phyloP scores from a whole-genome alignment of 352 stramenopile genomes.

The Pythium scleroteichum region DNA sequence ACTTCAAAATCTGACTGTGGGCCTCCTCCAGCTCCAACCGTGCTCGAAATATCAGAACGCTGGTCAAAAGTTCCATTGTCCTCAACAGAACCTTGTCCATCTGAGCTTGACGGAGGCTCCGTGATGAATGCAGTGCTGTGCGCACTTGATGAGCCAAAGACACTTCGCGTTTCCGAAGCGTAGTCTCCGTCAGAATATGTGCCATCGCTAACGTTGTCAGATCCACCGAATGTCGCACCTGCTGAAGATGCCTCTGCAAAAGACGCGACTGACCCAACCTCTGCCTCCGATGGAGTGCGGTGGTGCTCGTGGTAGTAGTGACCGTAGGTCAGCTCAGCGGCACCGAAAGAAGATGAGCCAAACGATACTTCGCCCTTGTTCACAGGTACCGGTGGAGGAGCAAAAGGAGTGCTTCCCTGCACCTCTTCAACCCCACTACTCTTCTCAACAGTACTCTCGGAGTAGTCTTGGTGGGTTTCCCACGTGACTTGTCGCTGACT shows the following conservation, averaged over 20 bases:
- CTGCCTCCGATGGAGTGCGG: slow-evolving; percentile 25
- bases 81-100: slow-evolving; percentile 64
- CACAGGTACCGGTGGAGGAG: background rate
- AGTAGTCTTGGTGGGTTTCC: slow-evolving; percentile 9
- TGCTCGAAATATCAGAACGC: slow-evolving; percentile 30
- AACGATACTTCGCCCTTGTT: slow-evolving; percentile 26
- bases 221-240: slow-evolving; percentile 77
- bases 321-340: slow-evolving; percentile 27
- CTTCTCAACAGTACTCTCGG: background rate
- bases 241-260: slow-evolving; percentile 64
- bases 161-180: slow-evolving; percentile 68
- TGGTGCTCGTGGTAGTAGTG: slow-evolving; percentile 34
- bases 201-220: slow-evolving; percentile 64
- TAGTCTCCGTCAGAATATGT: slow-evolving; percentile 54
- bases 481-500: slow-evolving; percentile 19
- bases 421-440: background rate
- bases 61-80: slow-evolving; percentile 29
- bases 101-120: slow-evolving; percentile 73
- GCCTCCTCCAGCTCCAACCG: slow-evolving; percentile 29
- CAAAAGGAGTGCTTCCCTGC: background rate
- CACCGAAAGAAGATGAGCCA: slow-evolving; percentile 30
- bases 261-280: slow-evolving; percentile 55
- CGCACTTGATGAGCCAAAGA: slow-evolving; percentile 71
- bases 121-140: slow-evolving; percentile 72
- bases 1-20: slow-evolving; percentile 27